Evolutionary conservation across 2,329 filamentous ascomycete genomes (phyloP).

Genomic region (Metarhizium guizhouense): DNA sequence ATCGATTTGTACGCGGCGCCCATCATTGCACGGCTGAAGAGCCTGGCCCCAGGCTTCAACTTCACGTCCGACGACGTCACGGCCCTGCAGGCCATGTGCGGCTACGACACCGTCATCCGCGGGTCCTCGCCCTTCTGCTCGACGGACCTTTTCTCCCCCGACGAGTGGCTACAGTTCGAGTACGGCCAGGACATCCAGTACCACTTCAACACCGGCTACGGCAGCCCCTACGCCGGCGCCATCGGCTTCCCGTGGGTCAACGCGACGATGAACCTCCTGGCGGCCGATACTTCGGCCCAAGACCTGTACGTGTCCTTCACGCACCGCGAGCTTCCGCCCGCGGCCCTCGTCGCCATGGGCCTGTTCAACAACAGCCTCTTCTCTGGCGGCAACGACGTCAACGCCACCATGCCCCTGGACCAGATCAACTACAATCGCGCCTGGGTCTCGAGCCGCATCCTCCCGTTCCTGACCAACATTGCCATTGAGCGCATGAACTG

Average conservation of each 20-base stretch:
- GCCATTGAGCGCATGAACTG: slow-evolving; percentile 59
- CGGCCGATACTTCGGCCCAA: slow-evolving; percentile 31
- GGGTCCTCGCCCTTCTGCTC: slow-evolving; percentile 55
- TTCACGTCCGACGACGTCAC: slow-evolving; percentile 55
- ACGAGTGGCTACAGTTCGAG: slow-evolving; percentile 59
- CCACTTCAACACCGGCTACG: slow-evolving; percentile 58
- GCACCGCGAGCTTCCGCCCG: slow-evolving; percentile 59
- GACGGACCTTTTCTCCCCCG: slow-evolving; percentile 46
- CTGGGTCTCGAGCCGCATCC: slow-evolving; percentile 53
- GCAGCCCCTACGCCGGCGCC: slow-evolving; percentile 44
- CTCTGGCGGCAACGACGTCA: slow-evolving; percentile 39
- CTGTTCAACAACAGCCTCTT: slow-evolving; percentile 60
- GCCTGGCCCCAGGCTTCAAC: slow-evolving; percentile 47
- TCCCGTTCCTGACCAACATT: slow-evolving; percentile 59
- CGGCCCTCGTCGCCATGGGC: slow-evolving; percentile 56
- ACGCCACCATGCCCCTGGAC: slow-evolving; percentile 55
- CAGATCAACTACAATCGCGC: slow-evolving; percentile 53
- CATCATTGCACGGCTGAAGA: slow-evolving; percentile 48
- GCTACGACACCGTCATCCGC: slow-evolving; percentile 56
- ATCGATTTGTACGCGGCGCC: slow-evolving; percentile 24
- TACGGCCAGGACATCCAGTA: slow-evolving; percentile 57
- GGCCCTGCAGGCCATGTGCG: slow-evolving; percentile 57
- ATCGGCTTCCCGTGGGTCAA: slow-evolving; percentile 61
- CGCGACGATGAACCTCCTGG: slow-evolving; percentile 43
- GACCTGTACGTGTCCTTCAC: slow-evolving; percentile 62